Evolutionary conservation across 1,284 basidiomycete genomes (phyloP).

Genomic region (Meripilus lineatus): DNA sequence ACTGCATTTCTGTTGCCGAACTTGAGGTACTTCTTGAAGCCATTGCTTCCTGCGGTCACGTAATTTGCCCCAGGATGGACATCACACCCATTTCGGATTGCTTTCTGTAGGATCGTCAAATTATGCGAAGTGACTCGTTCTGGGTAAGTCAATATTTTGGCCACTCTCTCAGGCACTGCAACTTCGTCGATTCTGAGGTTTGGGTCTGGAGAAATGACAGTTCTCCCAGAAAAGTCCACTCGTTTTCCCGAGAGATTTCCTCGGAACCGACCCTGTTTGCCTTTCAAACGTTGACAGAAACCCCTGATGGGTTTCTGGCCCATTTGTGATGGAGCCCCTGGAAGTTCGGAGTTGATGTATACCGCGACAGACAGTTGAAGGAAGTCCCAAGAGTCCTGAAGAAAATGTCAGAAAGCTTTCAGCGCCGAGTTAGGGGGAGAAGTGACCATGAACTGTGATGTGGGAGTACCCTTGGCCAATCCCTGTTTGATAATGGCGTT

Average conservation of each 20-base stretch:
- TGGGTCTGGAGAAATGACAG: constrained; percentile 98
- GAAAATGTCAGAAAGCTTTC: too few relatives aligned
- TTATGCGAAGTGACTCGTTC: constrained; percentile 95
- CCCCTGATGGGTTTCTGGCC: constrained; percentile 92
- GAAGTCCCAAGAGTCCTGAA: constrained; percentile 97
- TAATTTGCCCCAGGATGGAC: constrained; percentile 97
- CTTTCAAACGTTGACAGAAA: constrained; percentile 97
- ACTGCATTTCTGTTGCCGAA: constrained; percentile 75
- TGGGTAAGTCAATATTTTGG: constrained; percentile 95
- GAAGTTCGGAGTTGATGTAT: constrained; percentile 98
- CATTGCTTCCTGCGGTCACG: constrained; percentile 72
- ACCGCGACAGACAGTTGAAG: constrained; percentile 93
- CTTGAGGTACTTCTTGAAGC: constrained; percentile 84
- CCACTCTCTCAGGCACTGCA: constrained; percentile 94
- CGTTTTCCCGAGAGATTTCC: constrained; percentile 99
- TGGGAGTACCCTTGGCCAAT: constrained; percentile 83
- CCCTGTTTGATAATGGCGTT: constrained; percentile 93
- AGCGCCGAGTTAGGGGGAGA: constrained; percentile 6
- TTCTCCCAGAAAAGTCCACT: constrained; percentile 98
- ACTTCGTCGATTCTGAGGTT: constrained; percentile 98
- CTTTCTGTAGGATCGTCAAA: constrained; percentile 72
- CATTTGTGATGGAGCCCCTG: constrained; percentile 82
- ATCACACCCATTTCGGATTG: constrained; percentile 88
- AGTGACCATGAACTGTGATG: constrained; percentile 83
- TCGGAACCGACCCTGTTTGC: constrained; percentile 98